Evolutionary conservation across 2,329 filamentous ascomycete genomes (phyloP).

Genomic region (Claviceps sp.): DNA sequence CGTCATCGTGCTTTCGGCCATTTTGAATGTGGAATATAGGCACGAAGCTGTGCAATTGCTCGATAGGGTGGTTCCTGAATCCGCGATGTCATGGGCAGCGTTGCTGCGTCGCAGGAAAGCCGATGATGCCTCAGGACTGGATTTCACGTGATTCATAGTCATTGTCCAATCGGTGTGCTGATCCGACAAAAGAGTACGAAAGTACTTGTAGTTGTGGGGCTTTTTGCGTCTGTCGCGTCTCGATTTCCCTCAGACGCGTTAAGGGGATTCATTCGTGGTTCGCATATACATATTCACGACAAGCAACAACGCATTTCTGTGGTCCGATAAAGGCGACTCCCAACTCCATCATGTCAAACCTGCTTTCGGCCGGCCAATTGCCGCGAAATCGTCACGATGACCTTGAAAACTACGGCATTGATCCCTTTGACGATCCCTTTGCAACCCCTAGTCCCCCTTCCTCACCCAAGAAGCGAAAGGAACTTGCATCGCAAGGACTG

Average conservation of each 20-base stretch:
- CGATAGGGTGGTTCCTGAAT: background rate
- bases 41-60: conserved; percentile 14
- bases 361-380: conserved; percentile 9
- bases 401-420: conserved; percentile 64
- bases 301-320: background rate
- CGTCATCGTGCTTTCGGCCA: conserved; percentile 26
- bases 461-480: conserved; percentile 34
- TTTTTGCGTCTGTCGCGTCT: conserved; percentile 3
- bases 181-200: background rate
- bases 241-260: background rate
- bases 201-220: background rate
- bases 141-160: conserved; percentile 16
- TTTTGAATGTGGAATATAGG: conserved; percentile 16
- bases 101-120: conserved; percentile 5
- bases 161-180: background rate
- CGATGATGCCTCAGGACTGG: conserved; percentile 17
- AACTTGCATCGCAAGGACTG: conserved; percentile 36
- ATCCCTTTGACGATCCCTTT: conserved; percentile 37
- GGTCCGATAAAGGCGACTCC: background rate
- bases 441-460: conserved; percentile 29
- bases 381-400: conserved; percentile 34
- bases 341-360: conserved; percentile 11
- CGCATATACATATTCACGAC: background rate
- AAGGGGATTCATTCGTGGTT: background rate
- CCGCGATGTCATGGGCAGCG: conserved; percentile 10